phyloP scores from a whole-genome alignment of 2,329 filamentous ascomycete species.

The Ceratocystiopsis brevicomis region DNA sequence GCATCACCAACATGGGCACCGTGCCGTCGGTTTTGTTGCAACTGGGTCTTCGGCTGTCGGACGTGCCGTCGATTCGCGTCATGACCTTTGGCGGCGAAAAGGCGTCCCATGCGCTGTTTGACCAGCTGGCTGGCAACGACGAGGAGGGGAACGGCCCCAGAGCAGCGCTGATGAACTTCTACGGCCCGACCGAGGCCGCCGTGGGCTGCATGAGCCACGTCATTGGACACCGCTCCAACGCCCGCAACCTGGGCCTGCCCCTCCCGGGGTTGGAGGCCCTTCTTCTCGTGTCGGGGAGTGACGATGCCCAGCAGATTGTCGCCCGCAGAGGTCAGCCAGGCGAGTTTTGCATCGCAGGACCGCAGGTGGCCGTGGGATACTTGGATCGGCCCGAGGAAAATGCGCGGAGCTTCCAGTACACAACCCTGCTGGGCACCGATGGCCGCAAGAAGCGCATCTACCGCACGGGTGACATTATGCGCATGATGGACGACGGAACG shows the following conservation, averaged over 20 bases:
- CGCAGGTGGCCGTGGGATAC: constrained; percentile 26
- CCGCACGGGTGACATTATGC: constrained; percentile 7
- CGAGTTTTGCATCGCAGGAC: constrained; percentile 26
- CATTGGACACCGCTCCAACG: constrained; percentile 5
- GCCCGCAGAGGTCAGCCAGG: constrained; percentile 9
- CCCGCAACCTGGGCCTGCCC: constrained; percentile 9
- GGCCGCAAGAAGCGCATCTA: constrained; percentile 4
- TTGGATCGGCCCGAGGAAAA: constrained; percentile 14
- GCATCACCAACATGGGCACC: constrained; percentile 45
- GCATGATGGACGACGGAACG: constrained; percentile 6
- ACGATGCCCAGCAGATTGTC: constrained; percentile 2
- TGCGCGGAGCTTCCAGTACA: constrained; percentile 3
- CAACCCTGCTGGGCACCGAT: neutral
- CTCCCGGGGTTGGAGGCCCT: constrained; percentile 7
- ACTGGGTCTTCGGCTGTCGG: constrained; percentile 26
- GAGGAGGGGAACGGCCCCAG: constrained; percentile 20
- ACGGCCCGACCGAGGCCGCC: constrained; percentile 39
- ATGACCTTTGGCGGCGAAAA: constrained; percentile 49
- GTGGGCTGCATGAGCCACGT: constrained; percentile 4
- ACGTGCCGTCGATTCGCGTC: constrained; percentile 41
- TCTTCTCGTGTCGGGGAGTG: constrained; percentile 4
- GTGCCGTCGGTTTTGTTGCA: constrained; percentile 44
- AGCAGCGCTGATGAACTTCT: constrained; percentile 9
- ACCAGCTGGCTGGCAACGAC: constrained; percentile 29
- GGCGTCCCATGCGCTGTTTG: constrained; percentile 43